phyloP scores from a whole-genome alignment of 768 basidiomycete species.

The Pleurotus djamor region DNA sequence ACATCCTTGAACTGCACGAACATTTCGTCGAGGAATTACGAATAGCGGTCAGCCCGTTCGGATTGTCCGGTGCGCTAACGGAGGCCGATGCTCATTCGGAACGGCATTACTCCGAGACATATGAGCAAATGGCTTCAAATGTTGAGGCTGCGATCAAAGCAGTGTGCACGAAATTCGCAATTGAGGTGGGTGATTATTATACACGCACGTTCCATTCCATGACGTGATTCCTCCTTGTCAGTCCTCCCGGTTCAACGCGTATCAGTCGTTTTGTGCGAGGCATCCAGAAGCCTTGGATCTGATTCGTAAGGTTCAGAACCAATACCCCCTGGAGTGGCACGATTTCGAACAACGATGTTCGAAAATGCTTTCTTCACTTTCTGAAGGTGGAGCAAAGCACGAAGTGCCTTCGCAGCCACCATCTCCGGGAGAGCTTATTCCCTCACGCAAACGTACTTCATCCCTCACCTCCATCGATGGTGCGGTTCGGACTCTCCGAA shows the following conservation, averaged over 20 bases:
- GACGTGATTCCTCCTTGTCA: conserved; percentile 21
- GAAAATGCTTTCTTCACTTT: conserved; percentile 40
- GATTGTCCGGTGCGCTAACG: conserved; percentile 36
- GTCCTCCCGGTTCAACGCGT: conserved; percentile 74
- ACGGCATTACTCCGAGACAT: neutral
- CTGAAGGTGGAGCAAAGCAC: conserved; percentile 8
- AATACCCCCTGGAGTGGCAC: conserved; percentile 75
- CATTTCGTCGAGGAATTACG: conserved; percentile 57
- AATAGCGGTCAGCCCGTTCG: conserved; percentile 46
- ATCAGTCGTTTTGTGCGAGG: conserved; percentile 85
- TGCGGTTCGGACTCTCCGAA: conserved; percentile 32
- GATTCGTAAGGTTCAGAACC: conserved; percentile 62
- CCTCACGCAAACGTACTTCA: conserved; percentile 37
- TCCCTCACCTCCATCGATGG: conserved; percentile 54
- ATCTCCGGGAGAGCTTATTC: conserved; percentile 7
- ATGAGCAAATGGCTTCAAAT: conserved; percentile 17
- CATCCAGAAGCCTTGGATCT: conserved; percentile 82
- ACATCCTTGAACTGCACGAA: conserved; percentile 69
- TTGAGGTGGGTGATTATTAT: conserved; percentile 39
- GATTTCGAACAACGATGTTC: conserved; percentile 81
- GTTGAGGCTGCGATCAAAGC: conserved; percentile 44
- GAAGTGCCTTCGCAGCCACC: conserved; percentile 1
- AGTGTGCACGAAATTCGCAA: conserved; percentile 56
- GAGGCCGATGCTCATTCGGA: conserved; percentile 10
- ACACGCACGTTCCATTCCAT: neutral